Percentiles rank a stretch among this genome's conserved stretches.
Conservation (phyloP, 2,329 filamentous ascomycete genomes). For the Pseudogymnoascus sp. region DNA sequence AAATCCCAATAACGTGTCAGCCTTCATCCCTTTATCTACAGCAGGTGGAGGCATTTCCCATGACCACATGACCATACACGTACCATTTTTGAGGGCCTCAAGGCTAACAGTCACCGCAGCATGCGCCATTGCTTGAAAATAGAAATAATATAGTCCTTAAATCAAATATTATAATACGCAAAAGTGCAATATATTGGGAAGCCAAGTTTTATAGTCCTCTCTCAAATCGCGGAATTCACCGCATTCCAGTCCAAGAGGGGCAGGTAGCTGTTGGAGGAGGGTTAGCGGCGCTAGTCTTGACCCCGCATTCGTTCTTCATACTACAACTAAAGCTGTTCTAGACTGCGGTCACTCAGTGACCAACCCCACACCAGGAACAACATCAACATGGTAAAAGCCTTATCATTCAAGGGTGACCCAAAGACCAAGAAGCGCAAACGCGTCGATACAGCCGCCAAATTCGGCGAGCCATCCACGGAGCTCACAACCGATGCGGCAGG, state of each 20-base stretch:
- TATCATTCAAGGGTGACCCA: constrained; percentile 96
- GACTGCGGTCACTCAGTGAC: neutral
- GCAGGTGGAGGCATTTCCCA: neutral
- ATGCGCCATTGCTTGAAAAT: constrained; percentile 12
- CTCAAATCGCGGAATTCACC: neutral
- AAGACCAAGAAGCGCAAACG: constrained; percentile 89
- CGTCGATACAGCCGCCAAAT: constrained; percentile 39
- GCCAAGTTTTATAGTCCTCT: neutral
- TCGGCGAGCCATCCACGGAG: constrained; percentile 33
- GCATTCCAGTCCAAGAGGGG: neutral
- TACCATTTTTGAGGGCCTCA: constrained; percentile 53
- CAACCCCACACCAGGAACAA: neutral
- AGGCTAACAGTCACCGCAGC: constrained; percentile 46
- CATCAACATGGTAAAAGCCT: constrained; percentile 70
- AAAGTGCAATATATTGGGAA: neutral
- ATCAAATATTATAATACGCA: neutral
- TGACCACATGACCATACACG: constrained; percentile 9
- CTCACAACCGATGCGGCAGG: constrained; percentile 30
- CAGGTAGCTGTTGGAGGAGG: neutral
- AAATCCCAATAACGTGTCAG: constrained; percentile 1
- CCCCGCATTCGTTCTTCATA: constrained; percentile 1
- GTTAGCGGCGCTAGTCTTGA: neutral
- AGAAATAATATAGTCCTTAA: neutral
- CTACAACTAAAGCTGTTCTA: constrained; percentile 1
- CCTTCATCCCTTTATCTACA: neutral